Evolutionary conservation across 192 early-diverging fungal genomes (phyloP), one percentile per base, ranked within the genome.

Genomic region (Entomortierella parvispora): DNA sequence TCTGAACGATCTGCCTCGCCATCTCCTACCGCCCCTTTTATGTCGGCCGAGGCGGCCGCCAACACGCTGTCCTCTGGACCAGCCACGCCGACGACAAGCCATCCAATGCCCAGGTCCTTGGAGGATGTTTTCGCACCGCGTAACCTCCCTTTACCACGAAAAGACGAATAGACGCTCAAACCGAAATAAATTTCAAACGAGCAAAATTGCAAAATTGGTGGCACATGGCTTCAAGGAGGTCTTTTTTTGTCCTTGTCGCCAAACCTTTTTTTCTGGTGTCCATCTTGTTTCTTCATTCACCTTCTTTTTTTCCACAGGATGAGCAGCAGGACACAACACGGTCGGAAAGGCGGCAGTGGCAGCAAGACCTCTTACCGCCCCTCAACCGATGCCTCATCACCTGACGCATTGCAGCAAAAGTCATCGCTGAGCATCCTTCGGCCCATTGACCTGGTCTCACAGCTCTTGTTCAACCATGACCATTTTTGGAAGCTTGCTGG

Each of bases 401-500:
- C 34, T 25, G 25, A 29, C 23, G 18, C 46, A 5, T 11, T 17
- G 1, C n/a, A 12, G 23, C 22, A 47, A 22, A 12, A 31, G 12
- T 2, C 33, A 17, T 4, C 65, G 3, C 33, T 76, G 2, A 68
- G 65, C 52, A 32, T 63, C 20, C 31, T 68, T 43, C 72, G 65
- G 22, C 72, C 72, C 28, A 44, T 76, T 17, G 46, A 67, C 9
- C 40, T 76, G 0, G 58, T 62, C n/a, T 29, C 52, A 1, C 58
- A 76, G 20, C 48, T 88, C 20, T 42, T 87, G 15, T 44, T 64
- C 32, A 80, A 88, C 58, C 83, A 81, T 32, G 59, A 32, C 9
- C 84, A 90, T 58, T 74, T 85, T 63, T 85, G 85, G 83, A 64
- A 81, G 33, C 51, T 82, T 12, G 84, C 71, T 20, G 51, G 67